Conservation (phyloP, 441 rosid species). For the Manihot esculenta region DNA sequence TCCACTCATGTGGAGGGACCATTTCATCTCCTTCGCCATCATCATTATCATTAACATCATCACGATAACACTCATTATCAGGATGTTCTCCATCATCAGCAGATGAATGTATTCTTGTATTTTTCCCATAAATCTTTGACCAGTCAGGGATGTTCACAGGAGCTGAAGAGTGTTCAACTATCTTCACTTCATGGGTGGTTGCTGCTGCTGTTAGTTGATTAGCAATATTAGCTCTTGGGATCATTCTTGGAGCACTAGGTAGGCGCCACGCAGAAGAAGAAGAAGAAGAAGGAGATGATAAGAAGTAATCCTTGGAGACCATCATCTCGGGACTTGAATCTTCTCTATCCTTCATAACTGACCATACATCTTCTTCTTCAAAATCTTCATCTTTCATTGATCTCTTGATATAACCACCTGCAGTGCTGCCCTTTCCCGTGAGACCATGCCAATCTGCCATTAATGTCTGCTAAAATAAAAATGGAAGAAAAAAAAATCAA, state of each 20-base stretch:
- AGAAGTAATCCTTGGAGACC: constrained; percentile 34
- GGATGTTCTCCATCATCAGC: constrained; percentile 9
- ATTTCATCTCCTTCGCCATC: constrained; percentile 46
- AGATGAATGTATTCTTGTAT: constrained; percentile 27
- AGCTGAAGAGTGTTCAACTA: constrained; percentile 56
- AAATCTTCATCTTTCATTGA: constrained; percentile 54
- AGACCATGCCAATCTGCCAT: constrained; percentile 42
- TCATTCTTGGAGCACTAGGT: constrained; percentile 48
- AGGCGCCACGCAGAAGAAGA: constrained; percentile 42
- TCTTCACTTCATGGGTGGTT: constrained; percentile 30
- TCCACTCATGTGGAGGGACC: constrained; percentile 97
- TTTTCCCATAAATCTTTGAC: constrained; percentile 69
- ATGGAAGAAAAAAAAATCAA: neutral
- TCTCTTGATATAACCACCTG: constrained; percentile 29
- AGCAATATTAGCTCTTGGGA: constrained; percentile 26
- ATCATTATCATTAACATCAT: constrained; percentile 1
- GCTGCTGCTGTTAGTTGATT: neutral
- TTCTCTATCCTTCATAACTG: constrained; percentile 43
- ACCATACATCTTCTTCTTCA: constrained; percentile 80
- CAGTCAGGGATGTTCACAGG: constrained; percentile 82
- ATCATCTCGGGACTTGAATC: constrained; percentile 41
- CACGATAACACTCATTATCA: constrained; percentile 16
- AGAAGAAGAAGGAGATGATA: constrained; percentile 25
- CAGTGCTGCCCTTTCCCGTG: constrained; percentile 25
- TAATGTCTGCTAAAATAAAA: constrained; percentile 11